phyloP scores from a whole-genome alignment of 768 basidiomycete species.

The Pleurotus citrinopileatus region DNA sequence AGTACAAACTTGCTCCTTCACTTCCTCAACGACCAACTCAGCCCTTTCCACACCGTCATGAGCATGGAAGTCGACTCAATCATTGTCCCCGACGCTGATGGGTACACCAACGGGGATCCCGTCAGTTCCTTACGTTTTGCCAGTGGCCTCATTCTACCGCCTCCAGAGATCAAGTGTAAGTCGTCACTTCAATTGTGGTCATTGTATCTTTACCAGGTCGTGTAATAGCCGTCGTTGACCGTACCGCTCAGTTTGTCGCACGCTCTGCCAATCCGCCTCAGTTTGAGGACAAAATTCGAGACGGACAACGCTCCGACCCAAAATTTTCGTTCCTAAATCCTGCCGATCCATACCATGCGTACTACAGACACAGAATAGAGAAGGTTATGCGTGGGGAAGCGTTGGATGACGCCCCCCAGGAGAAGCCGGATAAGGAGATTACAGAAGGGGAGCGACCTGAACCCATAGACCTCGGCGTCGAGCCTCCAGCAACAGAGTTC shows the following conservation, averaged over 20 bases:
- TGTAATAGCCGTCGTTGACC: constrained; percentile 83
- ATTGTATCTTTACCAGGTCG: constrained; percentile 6
- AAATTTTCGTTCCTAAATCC: constrained; percentile 99
- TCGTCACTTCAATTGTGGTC: constrained; percentile 28
- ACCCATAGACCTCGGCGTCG: constrained; percentile 61
- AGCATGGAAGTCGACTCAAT: constrained; percentile 38
- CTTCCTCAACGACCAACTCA: not conserved
- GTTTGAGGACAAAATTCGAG: constrained; percentile 96
- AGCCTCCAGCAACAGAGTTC: constrained; percentile 82
- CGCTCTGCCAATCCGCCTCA: constrained; percentile 90
- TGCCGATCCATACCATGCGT: constrained; percentile 96
- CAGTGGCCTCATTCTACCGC: constrained; percentile 90
- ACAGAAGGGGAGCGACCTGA: constrained; percentile 35
- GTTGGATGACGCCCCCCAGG: constrained; percentile 52
- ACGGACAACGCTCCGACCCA: constrained; percentile 93
- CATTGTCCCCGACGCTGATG: constrained; percentile 30
- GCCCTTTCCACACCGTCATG: constrained; percentile 37
- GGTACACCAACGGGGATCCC: constrained; percentile 33
- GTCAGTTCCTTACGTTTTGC: constrained; percentile 52
- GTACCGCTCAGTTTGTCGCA: constrained; percentile 88
- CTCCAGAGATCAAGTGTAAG: constrained; percentile 92
- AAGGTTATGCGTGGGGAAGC: constrained; percentile 74
- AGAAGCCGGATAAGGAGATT: constrained; percentile 42
- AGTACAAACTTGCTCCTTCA: not conserved
- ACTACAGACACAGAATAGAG: constrained; percentile 92